phyloP scores from a whole-genome alignment of 768 basidiomycete species.

The Tulasnella sp. region DNA sequence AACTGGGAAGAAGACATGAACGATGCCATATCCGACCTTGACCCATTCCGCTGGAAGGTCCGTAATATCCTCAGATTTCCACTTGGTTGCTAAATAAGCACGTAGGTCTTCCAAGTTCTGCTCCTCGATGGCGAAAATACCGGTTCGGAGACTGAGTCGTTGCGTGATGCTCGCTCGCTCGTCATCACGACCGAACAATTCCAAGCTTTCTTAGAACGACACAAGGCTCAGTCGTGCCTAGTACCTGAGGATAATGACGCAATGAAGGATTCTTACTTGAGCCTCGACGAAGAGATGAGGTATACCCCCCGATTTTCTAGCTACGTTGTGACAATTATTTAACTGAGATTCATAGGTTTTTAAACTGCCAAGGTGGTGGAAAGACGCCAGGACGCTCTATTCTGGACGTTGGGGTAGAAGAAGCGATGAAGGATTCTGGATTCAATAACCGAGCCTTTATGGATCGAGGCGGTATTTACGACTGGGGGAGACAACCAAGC shows the following conservation, averaged over 20 bases:
- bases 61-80: not conserved
- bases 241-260: conserved; percentile 30
- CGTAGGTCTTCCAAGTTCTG: conserved; percentile 30
- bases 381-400: conserved; percentile 27
- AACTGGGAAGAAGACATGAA: conserved; percentile 35
- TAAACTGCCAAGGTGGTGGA: conserved; percentile 27
- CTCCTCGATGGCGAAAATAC: conserved; percentile 30
- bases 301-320: conserved; percentile 6
- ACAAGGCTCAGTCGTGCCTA: conserved; percentile 23
- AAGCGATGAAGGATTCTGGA: conserved; percentile 28
- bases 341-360: conserved; percentile 20
- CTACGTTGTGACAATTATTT: not conserved
- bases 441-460: conserved; percentile 27
- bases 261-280: conserved; percentile 32
- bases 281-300: conserved; percentile 31
- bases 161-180: conserved; percentile 29
- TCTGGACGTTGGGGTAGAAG: conserved; percentile 28
- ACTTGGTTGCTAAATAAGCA: not conserved
- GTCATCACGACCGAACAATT: conserved; percentile 29
- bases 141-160: conserved; percentile 24
- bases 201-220: conserved; percentile 27
- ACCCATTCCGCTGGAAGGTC: conserved; percentile 34
- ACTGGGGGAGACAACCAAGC: conserved; percentile 25
- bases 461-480: conserved; percentile 28
- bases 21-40: conserved; percentile 26